Evolutionary conservation across 176 grass and related monocot species (phyloP), one percentile per base, ranked within the genome.

Genomic region (Chrysopogon serrulatus): DNA sequence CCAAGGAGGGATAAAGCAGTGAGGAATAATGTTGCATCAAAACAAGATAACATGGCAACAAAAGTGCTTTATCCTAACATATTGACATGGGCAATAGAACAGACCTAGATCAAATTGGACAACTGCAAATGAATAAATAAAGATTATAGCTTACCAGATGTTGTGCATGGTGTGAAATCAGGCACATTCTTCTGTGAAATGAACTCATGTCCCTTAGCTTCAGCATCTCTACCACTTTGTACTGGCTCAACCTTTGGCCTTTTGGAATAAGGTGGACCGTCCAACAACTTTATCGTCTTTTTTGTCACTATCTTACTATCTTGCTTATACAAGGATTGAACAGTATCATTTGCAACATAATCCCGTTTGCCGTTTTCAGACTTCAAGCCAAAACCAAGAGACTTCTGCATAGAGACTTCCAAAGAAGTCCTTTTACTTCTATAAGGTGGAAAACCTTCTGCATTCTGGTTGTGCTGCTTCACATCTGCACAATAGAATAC

Each of bases 231-330:
- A 62, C 64, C 4, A 37, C 45, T 87, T 85, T 89, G 86, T 65
- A 73, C 81, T 54, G 88, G 79, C 77, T 97, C 94, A 73, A 94
- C 82, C 77, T 90, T 97, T 81, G 89, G 91, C 68, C 87, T 91
- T 88, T 97, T 97, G 28, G 91, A 64, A 79, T 89, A 93, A 73
- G 89, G 86, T 56, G 90, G 86, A 47, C 60, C 80, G 56, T 82
- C 86, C 71, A 93, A 85, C 66, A 88, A 85, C 82, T 97, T 97
- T 79, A 92, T 88, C 54, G 91, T 88, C 81, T 91, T 93, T 88
- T 97, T 97, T 21, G 68, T 43, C 32, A 70, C 34, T 68, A 80
- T 12, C 56, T 91, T 97, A 27, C 47, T 78, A 65, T 88, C 94
- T 79, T 90, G 89, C 77, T 91, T 97, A 65, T 88, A 81, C 31